Evolutionary conservation across 2,329 filamentous ascomycete species (phyloP).

Genomic region (Apiospora malaysiana): DNA sequence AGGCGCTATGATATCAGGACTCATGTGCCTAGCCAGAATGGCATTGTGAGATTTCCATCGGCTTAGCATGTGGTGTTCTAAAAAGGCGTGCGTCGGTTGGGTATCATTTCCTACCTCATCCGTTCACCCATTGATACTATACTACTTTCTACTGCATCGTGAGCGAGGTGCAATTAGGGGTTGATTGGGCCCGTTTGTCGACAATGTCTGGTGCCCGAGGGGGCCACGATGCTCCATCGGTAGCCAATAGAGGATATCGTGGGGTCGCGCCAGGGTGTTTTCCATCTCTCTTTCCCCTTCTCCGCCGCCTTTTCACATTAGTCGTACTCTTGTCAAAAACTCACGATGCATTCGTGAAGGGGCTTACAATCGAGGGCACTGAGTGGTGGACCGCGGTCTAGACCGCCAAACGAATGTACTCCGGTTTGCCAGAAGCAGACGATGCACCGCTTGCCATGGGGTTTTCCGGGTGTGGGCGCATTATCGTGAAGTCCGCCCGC

Average conservation of each 20-base stretch:
- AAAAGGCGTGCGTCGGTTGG: neutral
- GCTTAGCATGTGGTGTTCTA: neutral
- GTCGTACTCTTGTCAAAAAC: neutral
- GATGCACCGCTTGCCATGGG: slow-evolving; percentile 14
- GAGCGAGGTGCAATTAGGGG: neutral
- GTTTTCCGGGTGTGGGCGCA: slow-evolving; percentile 20
- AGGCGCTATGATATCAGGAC: neutral
- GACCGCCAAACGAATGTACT: slow-evolving; percentile 4
- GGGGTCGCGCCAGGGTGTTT: neutral
- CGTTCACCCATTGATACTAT: neutral
- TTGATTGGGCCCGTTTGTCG: neutral
- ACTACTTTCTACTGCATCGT: neutral
- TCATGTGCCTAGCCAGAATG: neutral
- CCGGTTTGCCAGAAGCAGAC: slow-evolving; percentile 23
- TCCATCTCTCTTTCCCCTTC: neutral
- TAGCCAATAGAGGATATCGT: slow-evolving; percentile 1
- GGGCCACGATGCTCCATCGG: neutral
- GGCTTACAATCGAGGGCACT: neutral
- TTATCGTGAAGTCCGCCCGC: slow-evolving; percentile 23
- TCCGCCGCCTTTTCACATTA: neutral
- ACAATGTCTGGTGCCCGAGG: neutral
- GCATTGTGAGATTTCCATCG: slow-evolving; percentile 5
- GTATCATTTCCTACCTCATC: neutral
- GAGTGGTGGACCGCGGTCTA: slow-evolving; percentile 22
- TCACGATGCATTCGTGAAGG: slow-evolving; percentile 9